Evolutionary conservation across 164 flowering plant species (phyloP), one percentile per base, ranked within the genome.

Genomic region (Aristolochia californica): DNA sequence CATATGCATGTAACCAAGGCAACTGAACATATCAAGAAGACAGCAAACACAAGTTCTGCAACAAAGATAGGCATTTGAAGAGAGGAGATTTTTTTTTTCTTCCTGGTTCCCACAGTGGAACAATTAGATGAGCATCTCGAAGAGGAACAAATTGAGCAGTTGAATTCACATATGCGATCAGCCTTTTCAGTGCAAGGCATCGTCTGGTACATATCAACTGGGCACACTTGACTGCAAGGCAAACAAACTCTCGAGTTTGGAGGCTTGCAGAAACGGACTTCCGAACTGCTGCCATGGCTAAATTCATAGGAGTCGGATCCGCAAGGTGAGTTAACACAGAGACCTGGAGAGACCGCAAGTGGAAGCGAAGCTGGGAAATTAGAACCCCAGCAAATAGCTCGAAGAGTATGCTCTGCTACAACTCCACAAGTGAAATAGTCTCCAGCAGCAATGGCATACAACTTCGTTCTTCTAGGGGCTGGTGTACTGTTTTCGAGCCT

Each of bases 381-480:
- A 2, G 62, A 57, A 20, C 97, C 97, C 98, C 97, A 89, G 60
- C 98, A 89, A 52, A 80, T 66, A 23, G 98, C 85, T 12, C 48
- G 58, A 4, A 83, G 68, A 18, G 94, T 81, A 56, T 68, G 77
- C 60, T 77, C 81, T 0, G 83, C 86, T 5, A 82, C 72, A 64
- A 89, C 63, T 18, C 94, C 96, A 66, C 98, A 93, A 5, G 90
- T 80, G 78, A 93, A 93, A 70, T 89, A 93, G 67, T 89, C 86
- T 5, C 97, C 98, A 24, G 97, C 96, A 9, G 88, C 88, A 62
- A 93, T 78, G 45, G 74, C 82, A 58, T 78, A 87, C 26, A 83
- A 78, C 66, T 72, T 75, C 7, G 76, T 70, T 27, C 78, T 75
- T 28, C 16, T 58, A 9, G 98, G 98, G 59, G 83, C 65, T 5